Base-by-base conservation (phyloP, 306 rosid genomes). In the Ochetophila trinervis region DNA sequence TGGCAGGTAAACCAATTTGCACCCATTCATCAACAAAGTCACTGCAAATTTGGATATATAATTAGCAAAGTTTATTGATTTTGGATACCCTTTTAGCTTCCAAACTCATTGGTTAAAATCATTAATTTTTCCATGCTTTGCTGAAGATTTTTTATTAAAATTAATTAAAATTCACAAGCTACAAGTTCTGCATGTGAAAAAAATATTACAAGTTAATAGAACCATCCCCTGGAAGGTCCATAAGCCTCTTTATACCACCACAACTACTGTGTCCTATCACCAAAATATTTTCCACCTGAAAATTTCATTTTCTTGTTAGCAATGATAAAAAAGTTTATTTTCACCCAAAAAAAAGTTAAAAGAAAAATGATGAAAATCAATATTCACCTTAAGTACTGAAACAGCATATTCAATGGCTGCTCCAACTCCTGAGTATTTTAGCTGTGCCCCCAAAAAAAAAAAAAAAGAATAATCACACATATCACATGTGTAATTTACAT, bases 21-120 rank as follows among this genome's bases (percentile, higher is more conserved):
- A 88, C 66, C 95, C 95, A 88, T 21, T 88, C 91, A 53, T 85
- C 91, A 51, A 88, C 83, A 82, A 88, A 85, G 68, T 83, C 91
- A 60, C 91, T 85, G 74, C 68, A 82, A 48, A 35, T 45, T 44
- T 27, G 32, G 32, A 27, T 2, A 27, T 22, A 19, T 50, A 2
- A 50, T 1, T 17, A 19, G 16, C 17, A 50, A 18, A 3, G 17
- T 14, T 16, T 15, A n/a, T 2, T 2, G 15, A 5, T 14, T 18
- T 50, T 50, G 19, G 19, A 2, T 9, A 4, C 54, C 54, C 16
- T n/a, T 50, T 50, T 3, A 3, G 32, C 6, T 50, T 1, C 3
- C 3, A 27, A n/a, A 5, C 17, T 17, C 54, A 18, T n/a, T 16
- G 21, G n/a, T 49, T 16, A 14, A n/a, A 14, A 49, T 14, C 7